Conservation (phyloP, 2,329 filamentous ascomycete genomes). For the Apiospora sp. region DNA sequence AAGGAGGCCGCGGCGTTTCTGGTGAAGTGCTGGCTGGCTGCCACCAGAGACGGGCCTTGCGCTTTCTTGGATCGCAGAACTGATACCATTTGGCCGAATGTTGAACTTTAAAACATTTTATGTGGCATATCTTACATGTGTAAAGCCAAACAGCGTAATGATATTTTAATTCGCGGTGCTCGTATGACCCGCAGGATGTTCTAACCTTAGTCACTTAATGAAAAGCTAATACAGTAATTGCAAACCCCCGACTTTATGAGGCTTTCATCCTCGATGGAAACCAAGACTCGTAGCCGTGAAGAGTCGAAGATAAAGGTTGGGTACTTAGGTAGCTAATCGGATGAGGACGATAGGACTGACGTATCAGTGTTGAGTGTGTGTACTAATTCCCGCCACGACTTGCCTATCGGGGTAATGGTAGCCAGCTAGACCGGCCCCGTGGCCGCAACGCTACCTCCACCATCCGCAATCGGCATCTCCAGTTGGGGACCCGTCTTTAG, state of each 20-base stretch:
- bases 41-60: slow-evolving; percentile 20
- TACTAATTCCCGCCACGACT: not conserved
- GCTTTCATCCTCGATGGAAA: not conserved
- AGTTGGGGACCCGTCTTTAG: slow-evolving; percentile 10
- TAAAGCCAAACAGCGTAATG: too few relatives aligned
- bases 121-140: not conserved
- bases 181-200: not conserved
- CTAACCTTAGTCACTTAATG: too few relatives aligned
- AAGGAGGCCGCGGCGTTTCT: slow-evolving; percentile 27
- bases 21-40: slow-evolving; percentile 27
- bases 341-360: not conserved
- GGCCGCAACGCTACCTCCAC: slow-evolving; percentile 1
- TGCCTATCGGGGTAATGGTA: slow-evolving; percentile 22
- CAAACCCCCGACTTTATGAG: too few relatives aligned
- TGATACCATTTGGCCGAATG: not conserved
- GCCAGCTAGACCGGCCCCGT: slow-evolving; percentile 10
- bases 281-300: not conserved
- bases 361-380: not conserved
- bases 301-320: not conserved
- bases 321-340: not conserved
- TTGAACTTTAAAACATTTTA: not conserved
- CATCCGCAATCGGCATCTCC: slow-evolving; percentile 3
- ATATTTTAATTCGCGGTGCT: too few relatives aligned
- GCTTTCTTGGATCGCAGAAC: slow-evolving; percentile 22
- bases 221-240: too few relatives aligned